Conservation (phyloP, 2,329 filamentous ascomycete species). For the Cercospora sp. region DNA sequence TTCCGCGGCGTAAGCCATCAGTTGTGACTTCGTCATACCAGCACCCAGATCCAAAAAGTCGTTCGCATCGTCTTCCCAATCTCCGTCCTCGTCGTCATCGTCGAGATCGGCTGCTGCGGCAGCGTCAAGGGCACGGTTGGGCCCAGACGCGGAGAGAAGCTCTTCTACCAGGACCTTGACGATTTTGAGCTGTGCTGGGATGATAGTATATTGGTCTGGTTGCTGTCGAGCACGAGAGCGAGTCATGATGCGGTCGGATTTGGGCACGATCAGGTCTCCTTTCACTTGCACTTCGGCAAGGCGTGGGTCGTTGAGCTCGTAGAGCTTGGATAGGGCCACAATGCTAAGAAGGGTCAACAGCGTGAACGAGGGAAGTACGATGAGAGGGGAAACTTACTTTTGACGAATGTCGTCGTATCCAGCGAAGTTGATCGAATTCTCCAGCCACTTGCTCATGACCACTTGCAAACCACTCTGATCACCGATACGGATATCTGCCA, state of each 20-base stretch:
- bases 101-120: slow-evolving; percentile 61
- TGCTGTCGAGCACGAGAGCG: slow-evolving; percentile 85
- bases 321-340: slow-evolving; percentile 88
- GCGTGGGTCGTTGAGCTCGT: slow-evolving; percentile 79
- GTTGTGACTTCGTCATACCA: slow-evolving; percentile 60
- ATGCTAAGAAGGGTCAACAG: slow-evolving; percentile 57
- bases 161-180: slow-evolving; percentile 94
- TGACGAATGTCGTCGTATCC: slow-evolving; percentile 96
- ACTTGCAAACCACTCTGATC: slow-evolving; percentile 81
- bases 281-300: slow-evolving; percentile 79
- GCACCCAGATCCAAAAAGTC: slow-evolving; percentile 69
- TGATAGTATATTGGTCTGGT: slow-evolving; percentile 84
- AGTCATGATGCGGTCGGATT: slow-evolving; percentile 85
- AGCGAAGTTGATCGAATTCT: slow-evolving; percentile 96
- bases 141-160: slow-evolving; percentile 75
- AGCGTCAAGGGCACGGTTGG: slow-evolving; percentile 46
- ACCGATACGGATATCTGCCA: slow-evolving; percentile 78
- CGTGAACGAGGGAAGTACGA: not conserved
- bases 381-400: slow-evolving; percentile 64
- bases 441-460: slow-evolving; percentile 91
- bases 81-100: slow-evolving; percentile 68
- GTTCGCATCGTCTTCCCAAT: slow-evolving; percentile 83
- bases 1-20: slow-evolving; percentile 72
- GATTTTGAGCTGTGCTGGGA: slow-evolving; percentile 89
- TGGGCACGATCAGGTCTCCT: slow-evolving; percentile 82